phyloP scores from a whole-genome alignment of 2,329 filamentous ascomycete species.

The Alternaria novae-zelandiae region DNA sequence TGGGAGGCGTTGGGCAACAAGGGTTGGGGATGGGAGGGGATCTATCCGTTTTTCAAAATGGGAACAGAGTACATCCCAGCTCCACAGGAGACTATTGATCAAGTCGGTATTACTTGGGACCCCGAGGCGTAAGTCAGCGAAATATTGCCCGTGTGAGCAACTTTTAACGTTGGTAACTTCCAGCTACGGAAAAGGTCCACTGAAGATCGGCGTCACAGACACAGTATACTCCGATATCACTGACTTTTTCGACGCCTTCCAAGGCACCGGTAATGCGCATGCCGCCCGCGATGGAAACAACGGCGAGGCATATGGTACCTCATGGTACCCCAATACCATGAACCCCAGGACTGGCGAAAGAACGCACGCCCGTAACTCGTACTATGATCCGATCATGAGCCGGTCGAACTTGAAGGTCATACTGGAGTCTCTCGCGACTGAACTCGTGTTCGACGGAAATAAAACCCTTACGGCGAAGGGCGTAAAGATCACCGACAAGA shows the following conservation, averaged over 20 bases:
- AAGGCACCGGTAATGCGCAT: slow-evolving; percentile 30
- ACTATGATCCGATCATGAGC: slow-evolving; percentile 34
- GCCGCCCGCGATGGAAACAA: slow-evolving; percentile 30
- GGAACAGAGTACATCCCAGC: slow-evolving; percentile 33
- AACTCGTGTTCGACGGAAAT: slow-evolving; percentile 31
- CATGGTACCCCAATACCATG: slow-evolving; percentile 47
- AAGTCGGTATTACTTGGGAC: slow-evolving; percentile 34
- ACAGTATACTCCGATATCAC: slow-evolving; percentile 37
- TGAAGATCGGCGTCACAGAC: slow-evolving; percentile 37
- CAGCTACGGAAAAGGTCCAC: slow-evolving; percentile 33
- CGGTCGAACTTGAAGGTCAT: slow-evolving; percentile 42
- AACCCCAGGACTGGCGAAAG: slow-evolving; percentile 40
- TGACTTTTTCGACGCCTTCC: slow-evolving; percentile 30
- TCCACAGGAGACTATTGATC: slow-evolving; percentile 15
- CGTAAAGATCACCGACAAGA: slow-evolving; percentile 32
- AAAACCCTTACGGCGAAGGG: slow-evolving; percentile 30
- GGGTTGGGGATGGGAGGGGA: slow-evolving; percentile 64
- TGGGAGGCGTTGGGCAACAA: slow-evolving; percentile 66
- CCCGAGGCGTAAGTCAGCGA: slow-evolving; percentile 20
- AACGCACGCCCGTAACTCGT: slow-evolving; percentile 39
- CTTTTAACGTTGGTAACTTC: neutral
- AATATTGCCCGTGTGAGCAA: neutral
- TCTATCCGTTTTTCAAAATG: slow-evolving; percentile 45
- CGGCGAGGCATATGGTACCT: slow-evolving; percentile 40
- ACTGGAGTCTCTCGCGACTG: slow-evolving; percentile 23